Evolutionary conservation across 805 yeast genomes (phyloP).

Genomic region (Wickerhamiella azyma): DNA sequence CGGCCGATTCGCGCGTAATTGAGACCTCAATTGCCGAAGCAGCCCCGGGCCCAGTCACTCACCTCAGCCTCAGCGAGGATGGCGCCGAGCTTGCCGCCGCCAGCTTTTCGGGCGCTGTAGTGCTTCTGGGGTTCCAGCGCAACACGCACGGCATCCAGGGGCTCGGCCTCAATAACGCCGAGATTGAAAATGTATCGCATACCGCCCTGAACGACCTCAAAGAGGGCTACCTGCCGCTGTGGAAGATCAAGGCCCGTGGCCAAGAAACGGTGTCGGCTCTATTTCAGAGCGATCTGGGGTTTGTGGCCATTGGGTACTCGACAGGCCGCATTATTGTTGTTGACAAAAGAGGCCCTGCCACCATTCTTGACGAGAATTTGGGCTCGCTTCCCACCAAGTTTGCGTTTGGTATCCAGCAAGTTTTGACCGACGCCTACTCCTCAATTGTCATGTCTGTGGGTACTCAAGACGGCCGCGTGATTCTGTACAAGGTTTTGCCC

Average conservation of each 20-base stretch:
- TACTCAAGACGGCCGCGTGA: conserved; percentile 57
- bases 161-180: conserved; percentile 13
- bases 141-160: conserved; percentile 27
- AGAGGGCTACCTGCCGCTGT: conserved; percentile 51
- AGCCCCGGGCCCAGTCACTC: conserved; percentile 32
- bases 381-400: conserved; percentile 31
- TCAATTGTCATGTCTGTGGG: conserved; percentile 67
- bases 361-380: conserved; percentile 32
- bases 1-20: conserved; percentile 51
- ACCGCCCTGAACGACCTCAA: conserved; percentile 37
- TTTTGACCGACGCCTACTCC: conserved; percentile 53
- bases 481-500: conserved; percentile 54
- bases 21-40: conserved; percentile 40
- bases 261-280: conserved; percentile 45
- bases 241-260: conserved; percentile 32
- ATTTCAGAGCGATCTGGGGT: conserved; percentile 62
- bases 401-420: conserved; percentile 61
- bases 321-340: conserved; percentile 63
- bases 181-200: conserved; percentile 34
- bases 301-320: conserved; percentile 65
- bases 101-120: conserved; percentile 55
- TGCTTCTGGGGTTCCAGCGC: conserved; percentile 54
- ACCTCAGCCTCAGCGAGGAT: conserved; percentile 63
- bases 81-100: conserved; percentile 65
- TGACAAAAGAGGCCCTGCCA: conserved; percentile 64